Evolutionary conservation across 148 eudicot species (phyloP), one percentile per base, ranked within the genome.

Genomic region (Rhododendron simsii): DNA sequence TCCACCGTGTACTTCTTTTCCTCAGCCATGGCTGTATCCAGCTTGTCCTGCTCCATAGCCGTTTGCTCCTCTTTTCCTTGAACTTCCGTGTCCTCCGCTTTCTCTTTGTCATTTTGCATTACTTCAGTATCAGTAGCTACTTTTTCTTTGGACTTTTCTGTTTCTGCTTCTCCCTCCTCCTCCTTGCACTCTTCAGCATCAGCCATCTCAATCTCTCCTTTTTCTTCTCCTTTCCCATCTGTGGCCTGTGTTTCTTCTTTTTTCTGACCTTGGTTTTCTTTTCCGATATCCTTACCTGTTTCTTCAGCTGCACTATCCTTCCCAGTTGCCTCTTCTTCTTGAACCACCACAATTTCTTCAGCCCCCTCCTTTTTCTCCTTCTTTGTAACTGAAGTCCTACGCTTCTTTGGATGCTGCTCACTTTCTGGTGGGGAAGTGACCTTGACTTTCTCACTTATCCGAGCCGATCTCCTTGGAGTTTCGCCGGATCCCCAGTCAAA

Each of bases 401-500:
- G 78, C 87, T 73, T 90, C 94, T 87, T 92, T 91, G 94, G 48
- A 33, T 84, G 96, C 81, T 91, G 96, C 83, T 91, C 94, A 80
- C 86, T 92, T 86, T 92, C 95, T 57, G 90, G 89, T 18, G 90
- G 67, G 1, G 92, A 89, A 53, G 88, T 73, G 51, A 89, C 85
- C 89, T 95, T 96, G 59, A 86, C 89, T 88, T 95, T 96, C 93
- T 90, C 94, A 79, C 95, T 96, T 82, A 96, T 93, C 78, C 99
- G 89, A 75, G 98, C 85, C 4, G 99, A 96, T 87, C 99, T 92
- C 90, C 99, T 91, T 71, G 96, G 98, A 33, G 95, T 95, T 87
- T 96, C 98, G 53, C 98, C 98, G 3, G 93, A 91, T 83, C 95
- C 92, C 99, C 99, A 96, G 82, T 94, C 98, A 89, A 96, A 96